phyloP scores from a whole-genome alignment of 2,329 filamentous ascomycete genomes.

The Fusarium oligoseptatum region DNA sequence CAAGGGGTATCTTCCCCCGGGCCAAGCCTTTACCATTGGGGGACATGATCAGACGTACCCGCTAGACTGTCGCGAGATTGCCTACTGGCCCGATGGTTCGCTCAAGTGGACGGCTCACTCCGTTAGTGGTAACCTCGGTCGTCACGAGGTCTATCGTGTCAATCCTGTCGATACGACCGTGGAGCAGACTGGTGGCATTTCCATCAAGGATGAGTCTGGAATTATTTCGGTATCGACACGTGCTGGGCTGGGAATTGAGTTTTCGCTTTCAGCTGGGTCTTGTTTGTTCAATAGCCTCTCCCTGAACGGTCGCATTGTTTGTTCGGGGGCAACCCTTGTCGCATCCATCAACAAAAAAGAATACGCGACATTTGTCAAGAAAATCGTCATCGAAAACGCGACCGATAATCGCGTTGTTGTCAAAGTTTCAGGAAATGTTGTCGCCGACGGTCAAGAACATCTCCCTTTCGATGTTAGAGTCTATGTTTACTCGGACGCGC shows the following conservation, averaged over 20 bases:
- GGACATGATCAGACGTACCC: slow-evolving; percentile 6
- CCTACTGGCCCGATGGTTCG: slow-evolving; percentile 68
- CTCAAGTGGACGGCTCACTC: slow-evolving; percentile 73
- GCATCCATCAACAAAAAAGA: slow-evolving; percentile 29
- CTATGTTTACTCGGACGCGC: slow-evolving; percentile 69
- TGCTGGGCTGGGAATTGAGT: slow-evolving; percentile 15
- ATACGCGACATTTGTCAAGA: slow-evolving; percentile 19
- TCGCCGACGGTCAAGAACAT: slow-evolving; percentile 10
- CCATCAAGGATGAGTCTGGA: background rate
- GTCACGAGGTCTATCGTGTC: slow-evolving; percentile 58
- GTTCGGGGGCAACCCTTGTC: slow-evolving; percentile 26
- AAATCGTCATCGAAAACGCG: slow-evolving; percentile 15
- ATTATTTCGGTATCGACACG: slow-evolving; percentile 6
- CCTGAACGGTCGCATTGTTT: background rate
- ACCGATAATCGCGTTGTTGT: slow-evolving; percentile 25
- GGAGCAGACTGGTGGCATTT: background rate
- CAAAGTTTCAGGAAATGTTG: slow-evolving; percentile 21
- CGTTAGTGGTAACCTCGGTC: slow-evolving; percentile 56
- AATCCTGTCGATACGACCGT: slow-evolving; percentile 17
- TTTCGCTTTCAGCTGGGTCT: background rate
- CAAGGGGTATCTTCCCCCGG: slow-evolving; percentile 24
- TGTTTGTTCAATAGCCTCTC: slow-evolving; percentile 19
- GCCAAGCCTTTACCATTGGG: slow-evolving; percentile 28
- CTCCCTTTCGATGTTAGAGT: slow-evolving; percentile 48
- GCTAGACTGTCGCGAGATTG: slow-evolving; percentile 33